A percentile compares a stretch with the other conserved stretches of the same genome.
phyloP scores from a whole-genome alignment of 176 grass and related monocot genomes.

The Oryza coarctata region DNA sequence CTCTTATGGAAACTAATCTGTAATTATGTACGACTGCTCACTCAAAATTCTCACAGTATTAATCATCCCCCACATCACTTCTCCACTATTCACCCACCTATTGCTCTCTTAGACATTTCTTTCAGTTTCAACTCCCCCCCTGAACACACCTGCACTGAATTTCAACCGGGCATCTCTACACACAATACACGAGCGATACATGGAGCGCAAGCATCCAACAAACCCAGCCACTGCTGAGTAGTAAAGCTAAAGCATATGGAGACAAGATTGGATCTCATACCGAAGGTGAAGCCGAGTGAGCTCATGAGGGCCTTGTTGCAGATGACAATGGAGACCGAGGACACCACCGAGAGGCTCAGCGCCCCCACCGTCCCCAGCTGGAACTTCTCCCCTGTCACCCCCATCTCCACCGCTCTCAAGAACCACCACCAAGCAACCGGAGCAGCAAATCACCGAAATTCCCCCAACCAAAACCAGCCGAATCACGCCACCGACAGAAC shows the following conservation, averaged over 20 bases:
- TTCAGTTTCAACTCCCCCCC: background rate
- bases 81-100: background rate
- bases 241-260: background rate
- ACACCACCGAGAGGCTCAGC: conserved; percentile 87
- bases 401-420: conserved; percentile 53
- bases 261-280: conserved; percentile 67
- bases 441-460: background rate
- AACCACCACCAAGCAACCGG: background rate
- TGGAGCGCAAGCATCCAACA: conserved; percentile 1
- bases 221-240: background rate
- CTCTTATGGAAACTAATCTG: background rate
- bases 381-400: conserved; percentile 75
- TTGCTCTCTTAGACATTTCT: conserved; percentile 5
- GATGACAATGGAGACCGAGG: conserved; percentile 96
- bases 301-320: conserved; percentile 99
- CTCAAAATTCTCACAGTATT: background rate
- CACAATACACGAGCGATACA: background rate
- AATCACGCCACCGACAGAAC: conserved; percentile 18
- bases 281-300: conserved; percentile 92
- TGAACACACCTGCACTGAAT: conserved; percentile 4
- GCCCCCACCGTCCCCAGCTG: conserved; percentile 95
- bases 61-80: background rate
- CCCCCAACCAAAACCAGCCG: background rate
- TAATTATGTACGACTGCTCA: background rate
- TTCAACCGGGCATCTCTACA: background rate